Evolutionary conservation across 768 basidiomycete species (phyloP).

Genomic region (Tephrocybe sp.): DNA sequence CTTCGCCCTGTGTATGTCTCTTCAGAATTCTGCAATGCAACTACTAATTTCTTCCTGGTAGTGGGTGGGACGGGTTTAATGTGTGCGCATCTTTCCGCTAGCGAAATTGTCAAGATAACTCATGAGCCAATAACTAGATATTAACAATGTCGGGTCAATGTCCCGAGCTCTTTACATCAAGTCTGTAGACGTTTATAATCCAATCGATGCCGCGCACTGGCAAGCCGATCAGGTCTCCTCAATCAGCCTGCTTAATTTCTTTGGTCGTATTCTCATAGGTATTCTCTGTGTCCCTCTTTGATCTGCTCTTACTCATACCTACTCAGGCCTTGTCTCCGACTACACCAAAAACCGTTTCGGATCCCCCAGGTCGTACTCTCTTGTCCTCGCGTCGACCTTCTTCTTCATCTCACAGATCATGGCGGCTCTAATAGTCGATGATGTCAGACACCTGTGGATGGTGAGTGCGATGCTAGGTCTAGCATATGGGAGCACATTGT

Average conservation of each 20-base stretch:
- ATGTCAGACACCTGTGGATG: conserved; percentile 69
- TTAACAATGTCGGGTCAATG: conserved; percentile 80
- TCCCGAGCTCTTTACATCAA: conserved; percentile 69
- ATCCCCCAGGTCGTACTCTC: conserved; percentile 66
- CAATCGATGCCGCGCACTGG: conserved; percentile 65
- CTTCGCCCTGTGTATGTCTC: conserved; percentile 54
- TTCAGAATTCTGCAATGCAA: conserved; percentile 21
- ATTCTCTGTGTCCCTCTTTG: conserved; percentile 4
- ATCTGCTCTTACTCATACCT: neutral
- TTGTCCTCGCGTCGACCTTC: conserved; percentile 63
- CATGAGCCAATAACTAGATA: conserved; percentile 40
- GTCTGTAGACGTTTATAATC: conserved; percentile 61
- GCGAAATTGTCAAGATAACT: neutral
- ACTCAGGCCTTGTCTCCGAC: conserved; percentile 67
- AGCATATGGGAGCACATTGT: conserved; percentile 71
- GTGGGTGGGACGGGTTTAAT: conserved; percentile 77
- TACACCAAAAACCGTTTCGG: conserved; percentile 52
- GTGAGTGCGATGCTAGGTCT: conserved; percentile 53
- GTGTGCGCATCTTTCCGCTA: conserved; percentile 51
- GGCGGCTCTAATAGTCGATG: conserved; percentile 53
- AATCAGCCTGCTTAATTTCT: conserved; percentile 79
- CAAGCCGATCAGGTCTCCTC: conserved; percentile 86
- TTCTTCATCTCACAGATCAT: conserved; percentile 75
- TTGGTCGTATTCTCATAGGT: conserved; percentile 80
- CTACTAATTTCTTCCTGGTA: conserved; percentile 19